Base-by-base conservation (phyloP, 805 yeast genomes). In the Yarrowia yakushimensis region DNA sequence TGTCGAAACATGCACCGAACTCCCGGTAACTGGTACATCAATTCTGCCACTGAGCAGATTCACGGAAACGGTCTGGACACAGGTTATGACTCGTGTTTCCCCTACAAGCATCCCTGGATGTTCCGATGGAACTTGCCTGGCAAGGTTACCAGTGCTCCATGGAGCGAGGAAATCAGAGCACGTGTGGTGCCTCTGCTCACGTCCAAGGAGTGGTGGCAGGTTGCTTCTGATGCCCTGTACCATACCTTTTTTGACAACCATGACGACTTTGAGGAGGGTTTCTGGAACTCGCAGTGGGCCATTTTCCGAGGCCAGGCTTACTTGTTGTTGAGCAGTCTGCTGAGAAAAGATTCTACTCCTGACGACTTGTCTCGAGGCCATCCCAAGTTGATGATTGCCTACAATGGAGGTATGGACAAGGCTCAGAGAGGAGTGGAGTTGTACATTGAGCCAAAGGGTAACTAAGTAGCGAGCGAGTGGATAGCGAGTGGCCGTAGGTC, bases 251-350 rank as follows among this genome's bases (percentile, higher is more conserved):
- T 52, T n/a, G 59, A 52, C 17, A 34, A 52, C 43, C 43, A 52
- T 25, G 43, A 52, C 25, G 59, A 52, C 25, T 52, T 52, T 12
- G 59, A 52, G 33, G 59, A 52, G 15, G 59, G 59, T 1, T 52
- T 52, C 25, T 52, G 59, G 59, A 52, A 34, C 42, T 34, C 59
- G 12, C 59, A 52, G 17, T 52, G 59, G 59, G 59, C 59, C 33
- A 52, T 52, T 17, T 52, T 52, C 43, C 31, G 59, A 11, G 59
- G 59, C 17, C 59, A 52, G 43, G 59, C 59, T 10, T 52, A 52
- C 23, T 30, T 52, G 23, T 11, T 52, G 59, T 7, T 52, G 17
- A 52, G 43, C 13, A 36, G 27, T 10, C 10, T 52, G 33, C 42
- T 36, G 7, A 3, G 23, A 15, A 17, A 52, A 15, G 23, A 25